A percentile compares a stretch with the other conserved stretches of the same genome.
Conservation (phyloP, 495 filamentous ascomycete genomes). For the Sporormia fimetaria region DNA sequence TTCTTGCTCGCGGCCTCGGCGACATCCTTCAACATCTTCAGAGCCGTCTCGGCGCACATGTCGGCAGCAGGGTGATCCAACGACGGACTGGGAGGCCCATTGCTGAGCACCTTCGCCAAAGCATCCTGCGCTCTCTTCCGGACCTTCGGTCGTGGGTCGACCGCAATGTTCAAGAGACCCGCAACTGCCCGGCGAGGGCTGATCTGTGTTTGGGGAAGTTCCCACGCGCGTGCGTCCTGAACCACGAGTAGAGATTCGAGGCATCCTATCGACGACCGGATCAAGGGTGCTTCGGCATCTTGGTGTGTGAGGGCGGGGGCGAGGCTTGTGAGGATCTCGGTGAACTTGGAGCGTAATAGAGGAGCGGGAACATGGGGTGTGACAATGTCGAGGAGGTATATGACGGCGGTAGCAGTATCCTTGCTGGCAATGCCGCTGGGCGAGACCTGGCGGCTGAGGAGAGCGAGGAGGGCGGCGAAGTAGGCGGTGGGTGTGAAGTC, state of each 20-base stretch:
- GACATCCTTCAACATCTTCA: constrained; percentile 61
- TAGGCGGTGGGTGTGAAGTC: constrained; percentile 78
- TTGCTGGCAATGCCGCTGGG: constrained; percentile 59
- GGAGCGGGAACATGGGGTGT: constrained; percentile 71
- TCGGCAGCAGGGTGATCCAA: constrained; percentile 87
- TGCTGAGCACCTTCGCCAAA: constrained; percentile 66
- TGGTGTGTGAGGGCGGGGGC: constrained; percentile 67
- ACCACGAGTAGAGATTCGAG: constrained; percentile 78
- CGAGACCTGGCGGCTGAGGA: constrained; percentile 63
- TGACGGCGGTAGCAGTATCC: constrained; percentile 72
- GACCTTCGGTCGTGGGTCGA: constrained; percentile 89
- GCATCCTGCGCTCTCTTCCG: constrained; percentile 90
- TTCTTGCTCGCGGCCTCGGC: constrained; percentile 53
- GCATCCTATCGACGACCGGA: constrained; percentile 83
- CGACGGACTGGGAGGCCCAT: constrained; percentile 76
- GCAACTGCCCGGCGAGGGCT: constrained; percentile 81
- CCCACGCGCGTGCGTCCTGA: constrained; percentile 81
- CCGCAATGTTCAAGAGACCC: constrained; percentile 68
- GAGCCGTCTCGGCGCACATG: constrained; percentile 85
- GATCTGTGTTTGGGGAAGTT: constrained; percentile 67
- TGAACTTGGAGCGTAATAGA: constrained; percentile 83
- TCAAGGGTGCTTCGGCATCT: constrained; percentile 77
- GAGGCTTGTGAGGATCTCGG: constrained; percentile 77
- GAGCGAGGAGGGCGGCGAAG: constrained; percentile 86
- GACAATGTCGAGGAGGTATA: constrained; percentile 90